Conservation (phyloP, 768 basidiomycete genomes). For the Boletus reticuloceps region DNA sequence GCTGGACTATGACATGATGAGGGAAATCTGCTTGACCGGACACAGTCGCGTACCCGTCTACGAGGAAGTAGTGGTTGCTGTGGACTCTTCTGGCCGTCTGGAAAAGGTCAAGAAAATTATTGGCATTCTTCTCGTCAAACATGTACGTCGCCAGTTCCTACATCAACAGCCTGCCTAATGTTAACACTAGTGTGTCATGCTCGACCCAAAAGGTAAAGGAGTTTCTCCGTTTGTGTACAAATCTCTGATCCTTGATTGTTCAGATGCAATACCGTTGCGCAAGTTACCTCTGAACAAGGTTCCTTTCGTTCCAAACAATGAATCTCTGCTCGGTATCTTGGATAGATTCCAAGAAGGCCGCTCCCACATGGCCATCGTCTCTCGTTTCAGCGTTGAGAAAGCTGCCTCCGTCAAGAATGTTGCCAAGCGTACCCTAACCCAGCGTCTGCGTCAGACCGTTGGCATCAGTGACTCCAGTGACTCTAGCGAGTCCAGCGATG, state of each 20-base stretch:
- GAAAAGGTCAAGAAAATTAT: conserved; percentile 76
- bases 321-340: conserved; percentile 78
- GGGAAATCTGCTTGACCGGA: conserved; percentile 72
- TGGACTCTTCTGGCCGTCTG: conserved; percentile 33
- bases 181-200: conserved; percentile 58
- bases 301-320: conserved; percentile 82
- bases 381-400: conserved; percentile 68
- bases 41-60: conserved; percentile 85
- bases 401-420: conserved; percentile 81
- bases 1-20: conserved; percentile 78
- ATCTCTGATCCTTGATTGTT: not conserved
- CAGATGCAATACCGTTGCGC: conserved; percentile 80
- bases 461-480: conserved; percentile 68
- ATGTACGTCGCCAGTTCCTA: conserved; percentile 33
- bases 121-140: conserved; percentile 85
- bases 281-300: conserved; percentile 85
- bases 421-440: conserved; percentile 76
- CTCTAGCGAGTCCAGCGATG: conserved; percentile 46
- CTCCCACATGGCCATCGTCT: conserved; percentile 90
- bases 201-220: conserved; percentile 73
- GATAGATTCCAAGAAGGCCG: conserved; percentile 90
- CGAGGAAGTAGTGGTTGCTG: conserved; percentile 68
- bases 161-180: not conserved
- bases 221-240: too few species aligned
- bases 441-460: conserved; percentile 71